Base-by-base conservation (phyloP, 306 rosid genomes). In the Cucurbita maxima region DNA sequence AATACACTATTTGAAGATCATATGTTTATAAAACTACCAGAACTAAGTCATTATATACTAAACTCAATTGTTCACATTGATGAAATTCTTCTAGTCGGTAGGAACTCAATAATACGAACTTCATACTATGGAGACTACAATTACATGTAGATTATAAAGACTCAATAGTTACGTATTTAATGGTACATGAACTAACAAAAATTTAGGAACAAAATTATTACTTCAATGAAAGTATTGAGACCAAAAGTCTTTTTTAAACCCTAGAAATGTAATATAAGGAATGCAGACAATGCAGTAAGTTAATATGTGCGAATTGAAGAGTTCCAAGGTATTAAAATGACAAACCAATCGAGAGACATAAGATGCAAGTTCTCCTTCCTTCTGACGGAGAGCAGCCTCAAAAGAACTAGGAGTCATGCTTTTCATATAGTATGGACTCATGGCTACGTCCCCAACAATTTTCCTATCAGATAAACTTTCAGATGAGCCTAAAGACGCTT, bases 331-430 rank as follows among this genome's bases (percentile, higher is more conserved):
- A 61, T 75, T 37, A 70, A 67, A 76, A 54, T 18, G 3, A 52
- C 90, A 52, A 83, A 94, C 99, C 99, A 91, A 57, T 80, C 97
- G 99, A 61, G 96, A 91, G 90, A 89, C 83, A 84, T 95, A 95
- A 22, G 97, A 95, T 78, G 97, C 90, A 83, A 95, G 97, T 86
- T 95, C 99, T 44, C 99, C 99, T 87, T 91, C 99, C 87, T 95
- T 95, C 79, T 95, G 97, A 75, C 99, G 96, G 81, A 95, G 91
- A 53, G 97, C 92, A 71, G 97, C 90, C 87, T 88, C 99, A 77
- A 91, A 95, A 77, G 99, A 74, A 83, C 92, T 90, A 74, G 96
- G 84, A 14, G 96, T 88, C 96, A 91, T 89, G 87, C 96, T 95
- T 85, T 88, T 95, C 89, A 95, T 83, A 80, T 89, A 89, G 87